These are phyloP conservation scores for Basipetospora sp. DNA, from an alignment of 2,329 filamentous ascomycete species.

Conservation along the genomic window DNA sequence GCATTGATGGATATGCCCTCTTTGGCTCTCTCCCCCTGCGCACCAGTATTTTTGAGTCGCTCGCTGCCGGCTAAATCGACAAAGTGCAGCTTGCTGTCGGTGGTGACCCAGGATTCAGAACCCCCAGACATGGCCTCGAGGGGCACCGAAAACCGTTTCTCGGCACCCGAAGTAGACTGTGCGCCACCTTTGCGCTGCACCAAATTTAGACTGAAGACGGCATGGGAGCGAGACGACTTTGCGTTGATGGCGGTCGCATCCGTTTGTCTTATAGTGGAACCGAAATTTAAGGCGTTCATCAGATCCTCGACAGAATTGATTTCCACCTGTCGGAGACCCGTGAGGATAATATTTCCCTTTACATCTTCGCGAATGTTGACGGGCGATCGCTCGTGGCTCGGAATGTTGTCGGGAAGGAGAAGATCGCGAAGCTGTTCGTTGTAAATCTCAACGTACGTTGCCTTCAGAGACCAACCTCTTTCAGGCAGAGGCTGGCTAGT, in stretches of 20 bases:
- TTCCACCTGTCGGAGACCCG: slow-evolving; percentile 72
- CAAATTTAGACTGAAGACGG: slow-evolving; percentile 89
- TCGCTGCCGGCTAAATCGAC: slow-evolving; percentile 96
- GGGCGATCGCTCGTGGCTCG: slow-evolving; percentile 52
- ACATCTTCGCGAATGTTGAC: slow-evolving; percentile 91
- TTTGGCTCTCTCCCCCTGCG: slow-evolving; percentile 81
- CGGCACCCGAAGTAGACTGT: slow-evolving; percentile 38
- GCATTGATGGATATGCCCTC: slow-evolving; percentile 98
- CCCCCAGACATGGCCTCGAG: slow-evolving; percentile 57
- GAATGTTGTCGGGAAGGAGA: slow-evolving; percentile 60
- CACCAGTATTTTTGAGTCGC: slow-evolving; percentile 89
- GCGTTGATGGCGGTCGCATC: slow-evolving; percentile 96
- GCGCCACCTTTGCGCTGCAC: slow-evolving; percentile 62
- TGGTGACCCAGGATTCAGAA: slow-evolving; percentile 58
- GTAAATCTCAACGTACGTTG: slow-evolving; percentile 94
- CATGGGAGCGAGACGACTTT: slow-evolving; percentile 92
- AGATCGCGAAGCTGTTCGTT: slow-evolving; percentile 91
- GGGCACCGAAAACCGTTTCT: slow-evolving; percentile 80
- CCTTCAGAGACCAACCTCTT: slow-evolving; percentile 79
- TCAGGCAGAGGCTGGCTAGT: slow-evolving; percentile 30
- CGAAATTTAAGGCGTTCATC: slow-evolving; percentile 76
- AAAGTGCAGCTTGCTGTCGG: slow-evolving; percentile 97
- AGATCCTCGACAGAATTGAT: slow-evolving; percentile 88
- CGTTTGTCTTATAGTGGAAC: slow-evolving; percentile 86
- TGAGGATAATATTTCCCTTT: slow-evolving; percentile 87